Conservation (phyloP, 352 stramenopile genomes). For the Pythium monospermum region DNA sequence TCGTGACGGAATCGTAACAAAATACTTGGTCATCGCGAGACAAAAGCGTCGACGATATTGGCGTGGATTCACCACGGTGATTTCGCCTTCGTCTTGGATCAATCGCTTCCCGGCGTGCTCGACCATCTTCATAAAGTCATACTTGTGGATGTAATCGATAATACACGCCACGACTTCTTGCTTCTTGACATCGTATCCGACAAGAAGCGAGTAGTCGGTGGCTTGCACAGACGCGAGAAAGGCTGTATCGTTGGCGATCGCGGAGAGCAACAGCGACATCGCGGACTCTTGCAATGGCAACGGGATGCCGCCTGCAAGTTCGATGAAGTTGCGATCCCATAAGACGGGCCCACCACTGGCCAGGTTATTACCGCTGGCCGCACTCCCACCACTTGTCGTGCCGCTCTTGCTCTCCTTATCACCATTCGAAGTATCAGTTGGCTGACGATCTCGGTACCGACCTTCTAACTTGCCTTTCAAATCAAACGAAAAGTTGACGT, state of each 20-base stretch:
- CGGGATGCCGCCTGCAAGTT: conserved; percentile 77
- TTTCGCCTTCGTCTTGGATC: conserved; percentile 86
- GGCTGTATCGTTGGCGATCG: conserved; percentile 81
- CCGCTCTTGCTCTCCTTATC: no score
- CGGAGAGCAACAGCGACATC: conserved; percentile 71
- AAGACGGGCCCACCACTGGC: conserved; percentile 43
- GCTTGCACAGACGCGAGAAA: conserved; percentile 83
- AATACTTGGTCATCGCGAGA: conserved; percentile 87
- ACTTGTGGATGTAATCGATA: conserved; percentile 90
- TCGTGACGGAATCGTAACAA: conserved; percentile 80
- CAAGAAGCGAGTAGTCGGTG: conserved; percentile 86
- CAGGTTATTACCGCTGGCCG: conserved; percentile 13
- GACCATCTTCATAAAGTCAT: conserved; percentile 89
- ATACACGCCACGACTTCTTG: conserved; percentile 85
- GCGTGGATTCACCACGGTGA: conserved; percentile 83
- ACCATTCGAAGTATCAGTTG: no score
- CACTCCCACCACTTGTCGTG: neutral
- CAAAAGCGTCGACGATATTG: conserved; percentile 86
- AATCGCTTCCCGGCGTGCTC: conserved; percentile 85
- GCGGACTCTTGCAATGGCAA: conserved; percentile 80
- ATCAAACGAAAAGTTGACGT: conserved; percentile 85
- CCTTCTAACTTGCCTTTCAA: conserved; percentile 88
- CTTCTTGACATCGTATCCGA: conserved; percentile 83
- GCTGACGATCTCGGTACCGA: conserved; percentile 56
- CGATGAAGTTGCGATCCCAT: conserved; percentile 86